These are phyloP conservation scores for Scheffersomyces spartinae DNA, from an alignment of 805 yeast species.

Conservation along the genomic window DNA sequence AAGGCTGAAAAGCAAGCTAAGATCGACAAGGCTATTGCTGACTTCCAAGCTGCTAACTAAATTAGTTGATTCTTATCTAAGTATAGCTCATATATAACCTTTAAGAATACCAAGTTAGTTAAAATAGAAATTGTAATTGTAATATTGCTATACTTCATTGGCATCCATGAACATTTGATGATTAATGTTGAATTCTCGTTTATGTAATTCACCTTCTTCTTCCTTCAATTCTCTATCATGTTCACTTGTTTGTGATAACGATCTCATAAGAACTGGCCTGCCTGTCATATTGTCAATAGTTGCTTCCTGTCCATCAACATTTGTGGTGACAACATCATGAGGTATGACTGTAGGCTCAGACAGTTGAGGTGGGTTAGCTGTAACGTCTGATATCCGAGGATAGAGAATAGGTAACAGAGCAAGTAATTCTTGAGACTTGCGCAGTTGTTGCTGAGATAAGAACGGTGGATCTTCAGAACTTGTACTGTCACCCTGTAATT, in stretches of 20 bases:
- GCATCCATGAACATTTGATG: slow-evolving; percentile 35
- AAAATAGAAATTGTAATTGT: no score
- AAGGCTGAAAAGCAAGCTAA: slow-evolving; percentile 82
- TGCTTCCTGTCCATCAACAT: slow-evolving; percentile 36
- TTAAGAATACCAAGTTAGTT: no score
- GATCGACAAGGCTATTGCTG: slow-evolving; percentile 90
- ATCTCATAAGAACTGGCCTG: slow-evolving; percentile 54
- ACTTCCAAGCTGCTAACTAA: slow-evolving; percentile 52
- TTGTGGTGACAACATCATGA: slow-evolving; percentile 58
- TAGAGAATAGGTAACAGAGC: slow-evolving; percentile 10
- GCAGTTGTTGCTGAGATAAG: slow-evolving; percentile 40
- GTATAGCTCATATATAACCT: no score
- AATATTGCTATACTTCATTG: no score
- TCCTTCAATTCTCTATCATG: slow-evolving; percentile 72
- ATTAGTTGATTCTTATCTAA: slow-evolving; percentile 4
- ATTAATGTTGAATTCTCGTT: slow-evolving; percentile 73
- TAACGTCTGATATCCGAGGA: slow-evolving; percentile 1
- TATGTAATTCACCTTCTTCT: slow-evolving; percentile 88
- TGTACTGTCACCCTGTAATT: not conserved
- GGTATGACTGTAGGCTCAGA: no score
- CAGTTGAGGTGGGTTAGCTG: slow-evolving; percentile 29
- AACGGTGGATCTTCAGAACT: slow-evolving; percentile 25
- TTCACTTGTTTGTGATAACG: slow-evolving; percentile 50
- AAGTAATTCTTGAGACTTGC: slow-evolving; percentile 11
- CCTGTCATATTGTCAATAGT: slow-evolving; percentile 65